Conservation (phyloP, 495 filamentous ascomycete genomes). For the Lichenothelia convexa region DNA sequence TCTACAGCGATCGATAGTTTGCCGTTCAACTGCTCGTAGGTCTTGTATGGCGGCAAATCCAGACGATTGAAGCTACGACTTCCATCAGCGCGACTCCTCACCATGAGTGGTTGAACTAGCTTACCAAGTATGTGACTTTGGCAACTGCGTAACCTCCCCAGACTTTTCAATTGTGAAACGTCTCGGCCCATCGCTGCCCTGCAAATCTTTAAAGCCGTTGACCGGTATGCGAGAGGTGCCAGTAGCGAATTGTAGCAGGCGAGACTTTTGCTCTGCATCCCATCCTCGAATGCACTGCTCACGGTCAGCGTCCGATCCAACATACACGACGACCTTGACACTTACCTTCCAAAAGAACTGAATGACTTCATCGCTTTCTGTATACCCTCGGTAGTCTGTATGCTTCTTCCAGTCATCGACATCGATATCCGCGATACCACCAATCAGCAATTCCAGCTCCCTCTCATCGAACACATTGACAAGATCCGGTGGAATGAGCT, state of each 20-base stretch:
- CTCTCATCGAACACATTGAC: constrained; percentile 98
- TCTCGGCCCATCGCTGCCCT: constrained; percentile 88
- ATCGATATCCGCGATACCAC: constrained; percentile 97
- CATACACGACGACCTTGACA: neutral
- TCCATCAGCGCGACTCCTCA: constrained; percentile 4
- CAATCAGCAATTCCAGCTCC: constrained; percentile 89
- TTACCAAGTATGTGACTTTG: constrained; percentile 96
- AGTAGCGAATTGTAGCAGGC: constrained; percentile 90
- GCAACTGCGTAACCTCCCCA: constrained; percentile 71
- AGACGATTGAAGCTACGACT: constrained; percentile 80
- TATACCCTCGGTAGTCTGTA: constrained; percentile 99
- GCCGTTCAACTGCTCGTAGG: constrained; percentile 58
- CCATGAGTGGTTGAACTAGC: constrained; percentile 10
- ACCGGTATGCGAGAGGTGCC: constrained; percentile 96
- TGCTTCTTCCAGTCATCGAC: constrained; percentile 99
- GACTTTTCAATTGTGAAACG: constrained; percentile 97
- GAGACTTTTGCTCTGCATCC: constrained; percentile 97
- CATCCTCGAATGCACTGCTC: constrained; percentile 62
- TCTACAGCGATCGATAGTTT: constrained; percentile 95
- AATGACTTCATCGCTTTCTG: constrained; percentile 90
- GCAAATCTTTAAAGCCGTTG: constrained; percentile 98
- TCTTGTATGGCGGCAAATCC: constrained; percentile 88
- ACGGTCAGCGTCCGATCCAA: neutral
- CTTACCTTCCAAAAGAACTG: constrained; percentile 94
- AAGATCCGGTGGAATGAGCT: constrained; percentile 87